phyloP scores from a whole-genome alignment of 768 basidiomycete species.

The Auricularia sp. region DNA sequence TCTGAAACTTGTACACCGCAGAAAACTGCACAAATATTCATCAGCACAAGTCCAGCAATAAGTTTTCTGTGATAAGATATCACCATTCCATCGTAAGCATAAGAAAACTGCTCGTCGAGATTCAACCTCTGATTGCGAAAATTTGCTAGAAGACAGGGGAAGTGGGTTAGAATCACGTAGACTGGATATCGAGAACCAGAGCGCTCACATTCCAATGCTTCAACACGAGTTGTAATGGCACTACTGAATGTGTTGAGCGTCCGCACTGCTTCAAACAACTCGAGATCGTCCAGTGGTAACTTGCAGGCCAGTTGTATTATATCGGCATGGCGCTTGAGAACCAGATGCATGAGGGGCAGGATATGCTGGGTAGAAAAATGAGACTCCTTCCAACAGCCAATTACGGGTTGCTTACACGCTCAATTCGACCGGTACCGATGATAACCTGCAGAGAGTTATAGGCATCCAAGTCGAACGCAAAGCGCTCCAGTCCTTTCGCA shows the following conservation, averaged over 20 bases:
- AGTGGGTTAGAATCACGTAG: background rate
- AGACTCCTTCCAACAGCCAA: background rate
- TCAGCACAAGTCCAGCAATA: background rate
- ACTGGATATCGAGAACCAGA: background rate
- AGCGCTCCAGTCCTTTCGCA: constrained; percentile 18
- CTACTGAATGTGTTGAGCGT: constrained; percentile 25
- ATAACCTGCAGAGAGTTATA: constrained; percentile 20
- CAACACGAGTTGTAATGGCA: constrained; percentile 25
- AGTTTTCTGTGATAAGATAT: no score
- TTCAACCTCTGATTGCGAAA: background rate
- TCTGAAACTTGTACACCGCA: background rate
- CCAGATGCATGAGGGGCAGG: constrained; percentile 26
- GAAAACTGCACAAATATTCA: background rate
- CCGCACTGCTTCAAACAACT: constrained; percentile 19
- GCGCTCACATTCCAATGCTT: constrained; percentile 15
- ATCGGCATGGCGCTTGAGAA: constrained; percentile 25
- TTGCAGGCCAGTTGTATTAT: constrained; percentile 13
- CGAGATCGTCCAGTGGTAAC: constrained; percentile 19
- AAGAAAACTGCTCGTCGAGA: background rate
- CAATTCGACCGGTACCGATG: constrained; percentile 25
- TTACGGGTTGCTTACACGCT: constrained; percentile 17
- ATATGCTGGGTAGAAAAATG: constrained; percentile 18
- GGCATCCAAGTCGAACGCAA: constrained; percentile 25
- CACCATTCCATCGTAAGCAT: background rate
- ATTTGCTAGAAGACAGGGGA: background rate